These are phyloP conservation scores for Houttuynia cordata DNA, from an alignment of 164 flowering plant species.

Conservation along the genomic window DNA sequence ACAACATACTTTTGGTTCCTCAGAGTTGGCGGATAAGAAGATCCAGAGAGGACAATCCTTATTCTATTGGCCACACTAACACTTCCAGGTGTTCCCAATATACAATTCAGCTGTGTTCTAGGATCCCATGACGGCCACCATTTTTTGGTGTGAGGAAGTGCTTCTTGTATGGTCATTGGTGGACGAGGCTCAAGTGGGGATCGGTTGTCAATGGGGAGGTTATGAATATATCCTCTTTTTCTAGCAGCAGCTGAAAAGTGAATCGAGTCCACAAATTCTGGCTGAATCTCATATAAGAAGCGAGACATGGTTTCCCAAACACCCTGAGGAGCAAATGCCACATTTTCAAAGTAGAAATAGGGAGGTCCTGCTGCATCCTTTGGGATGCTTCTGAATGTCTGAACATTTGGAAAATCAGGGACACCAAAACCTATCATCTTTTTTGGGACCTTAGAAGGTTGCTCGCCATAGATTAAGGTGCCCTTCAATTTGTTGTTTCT, in stretches of 20 bases:
- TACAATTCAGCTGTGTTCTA: slow-evolving; percentile 66
- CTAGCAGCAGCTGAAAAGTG: slow-evolving; percentile 81
- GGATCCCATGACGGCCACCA: slow-evolving; percentile 98
- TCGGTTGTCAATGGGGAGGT: slow-evolving; percentile 62
- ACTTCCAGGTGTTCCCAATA: slow-evolving; percentile 60
- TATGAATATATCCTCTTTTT: slow-evolving; percentile 87
- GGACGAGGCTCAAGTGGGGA: slow-evolving; percentile 61
- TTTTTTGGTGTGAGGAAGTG: slow-evolving; percentile 55
- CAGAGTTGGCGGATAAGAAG: slow-evolving; percentile 43
- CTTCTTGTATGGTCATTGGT: slow-evolving; percentile 62
- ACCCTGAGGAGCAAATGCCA: slow-evolving; percentile 83
- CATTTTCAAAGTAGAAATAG: slow-evolving; percentile 84
- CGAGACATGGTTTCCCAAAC: slow-evolving; percentile 76
- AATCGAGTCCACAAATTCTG: slow-evolving; percentile 88
- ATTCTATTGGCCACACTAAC: slow-evolving; percentile 61
- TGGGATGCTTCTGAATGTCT: slow-evolving; percentile 36
- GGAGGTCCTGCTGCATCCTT: slow-evolving; percentile 72
- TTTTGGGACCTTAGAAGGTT: background rate
- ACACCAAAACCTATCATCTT: slow-evolving; percentile 26
- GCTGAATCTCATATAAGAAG: slow-evolving; percentile 66
- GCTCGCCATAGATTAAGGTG: slow-evolving; percentile 1
- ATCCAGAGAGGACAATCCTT: slow-evolving; percentile 40
- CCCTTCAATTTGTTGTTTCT: slow-evolving; percentile 2
- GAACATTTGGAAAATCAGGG: slow-evolving; percentile 10
- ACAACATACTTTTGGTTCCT: slow-evolving; percentile 46